Conservation (phyloP, 1,139 yeast genomes). For the Kurtzmaniella quercitrusa region DNA sequence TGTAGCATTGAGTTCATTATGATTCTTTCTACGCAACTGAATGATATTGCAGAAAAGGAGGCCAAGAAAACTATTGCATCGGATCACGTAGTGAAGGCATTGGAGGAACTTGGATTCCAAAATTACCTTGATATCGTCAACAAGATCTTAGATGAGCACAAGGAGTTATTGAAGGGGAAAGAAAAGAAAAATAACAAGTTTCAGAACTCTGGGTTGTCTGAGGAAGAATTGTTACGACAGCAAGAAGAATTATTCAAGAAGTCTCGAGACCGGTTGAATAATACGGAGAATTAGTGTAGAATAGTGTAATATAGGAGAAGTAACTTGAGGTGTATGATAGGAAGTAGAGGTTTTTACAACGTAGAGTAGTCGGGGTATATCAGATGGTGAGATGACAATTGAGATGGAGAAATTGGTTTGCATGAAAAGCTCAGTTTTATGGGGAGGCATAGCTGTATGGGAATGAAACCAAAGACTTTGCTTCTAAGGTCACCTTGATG, state of each 20-base stretch:
- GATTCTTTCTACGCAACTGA: conserved; percentile 89
- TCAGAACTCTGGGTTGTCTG: conserved; percentile 86
- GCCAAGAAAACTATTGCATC: conserved; percentile 95
- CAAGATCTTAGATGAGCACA: conserved; percentile 79
- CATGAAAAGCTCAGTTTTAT: no score
- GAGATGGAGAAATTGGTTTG: no score
- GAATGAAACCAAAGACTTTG: no score
- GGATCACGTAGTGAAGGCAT: conserved; percentile 90
- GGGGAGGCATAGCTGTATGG: no score
- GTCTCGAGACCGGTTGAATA: conserved; percentile 72
- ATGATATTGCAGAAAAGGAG: conserved; percentile 95
- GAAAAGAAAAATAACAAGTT: conserved; percentile 91
- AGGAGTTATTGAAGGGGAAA: conserved; percentile 80
- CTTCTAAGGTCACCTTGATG: no score
- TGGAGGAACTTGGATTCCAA: conserved; percentile 81
- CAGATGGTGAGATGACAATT: no score
- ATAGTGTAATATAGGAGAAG: conserved; percentile 2
- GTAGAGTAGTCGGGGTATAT: no score
- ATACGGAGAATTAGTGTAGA: conserved; percentile 9
- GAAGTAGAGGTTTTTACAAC: no score
- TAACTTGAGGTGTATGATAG: no score
- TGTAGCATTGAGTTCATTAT: conserved; percentile 95
- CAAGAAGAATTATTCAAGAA: conserved; percentile 91
- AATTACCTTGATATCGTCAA: conserved; percentile 82
- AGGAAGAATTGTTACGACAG: conserved; percentile 85